Base-by-base conservation (phyloP, 2,329 filamentous ascomycete genomes). In the Tolypocladium capitatum region DNA sequence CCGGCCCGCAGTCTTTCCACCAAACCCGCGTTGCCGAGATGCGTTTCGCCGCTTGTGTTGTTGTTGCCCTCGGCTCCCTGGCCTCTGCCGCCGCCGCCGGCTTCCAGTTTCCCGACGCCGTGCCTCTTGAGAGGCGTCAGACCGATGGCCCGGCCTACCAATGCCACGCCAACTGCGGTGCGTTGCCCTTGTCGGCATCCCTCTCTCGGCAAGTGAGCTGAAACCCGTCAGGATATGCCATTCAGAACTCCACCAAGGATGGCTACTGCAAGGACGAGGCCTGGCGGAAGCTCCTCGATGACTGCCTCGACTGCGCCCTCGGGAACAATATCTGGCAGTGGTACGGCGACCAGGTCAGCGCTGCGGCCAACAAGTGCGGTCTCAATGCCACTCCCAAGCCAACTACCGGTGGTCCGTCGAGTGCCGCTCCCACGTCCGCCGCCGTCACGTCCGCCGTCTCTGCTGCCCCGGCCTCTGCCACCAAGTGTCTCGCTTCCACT, bases 81-180 rank as follows among this genome's bases (percentile, higher is more conserved):
- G 60, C 56, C 52, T 51, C 60, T 20, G 35, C 58, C 43, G 61
- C 51, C 46, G 48, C 52, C 5, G 58, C 55, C 42, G 56, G 50
- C 36, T 58, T 60, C 52, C 50, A 57, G 46, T 63, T 59, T 52
- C 61, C 58, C 16, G 60, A 54, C 36, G 45, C 50, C 16, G 58
- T 63, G 31, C 56, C 58, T n/a, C 54, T 72, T n/a, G 49, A 64
- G 46, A 66, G 63, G 53, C 68, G 71, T n/a, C 69, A 72, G 54
- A 66, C 65, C 5, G 51, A 50, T 2, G 59, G 55, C 2, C 63
- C 69, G 5, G 51, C 60, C 7, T 74, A 69, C 55, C 60, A 73
- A 38, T 76, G 73, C 59, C 72, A 75, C 52, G 65, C 68, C 53
- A 68, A 69, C 58, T 75, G 72, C 60, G 72, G 72, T 74, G 60